Evolutionary conservation across 1,284 basidiomycete genomes (phyloP), one percentile per base, ranked within the genome.

Genomic region (Fomitopsis pinicola): DNA sequence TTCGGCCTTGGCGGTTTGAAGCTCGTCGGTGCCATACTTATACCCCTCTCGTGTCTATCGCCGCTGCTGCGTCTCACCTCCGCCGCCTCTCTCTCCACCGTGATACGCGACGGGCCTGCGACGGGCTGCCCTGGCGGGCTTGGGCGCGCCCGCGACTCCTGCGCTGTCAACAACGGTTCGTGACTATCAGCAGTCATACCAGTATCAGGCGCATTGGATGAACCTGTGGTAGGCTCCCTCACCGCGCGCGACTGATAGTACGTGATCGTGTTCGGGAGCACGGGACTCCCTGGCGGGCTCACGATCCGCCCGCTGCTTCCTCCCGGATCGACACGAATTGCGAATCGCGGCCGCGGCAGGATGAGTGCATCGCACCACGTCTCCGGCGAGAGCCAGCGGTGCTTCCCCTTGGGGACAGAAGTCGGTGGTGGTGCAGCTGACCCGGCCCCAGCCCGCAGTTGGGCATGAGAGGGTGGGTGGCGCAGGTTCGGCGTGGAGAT

Each of bases 321-420:
- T 58, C 38, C 62, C 40, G 61, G 59, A 46, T 67, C 67, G 12
- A 62, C 62, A 28, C 72, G 72, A 61, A 86, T 63, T 67, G 81
- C 83, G 66, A 92, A 82, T 55, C 88, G 79, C 5, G 89, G 90
- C 0, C 88, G 81, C 3, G 89, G 90, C 60, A 91, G 86, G 45
- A 92, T 72, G 3, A 92, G 66, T 1, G 89, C 89, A 66, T 91
- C 88, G 72, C 90, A 92, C 88, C 89, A 90, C 10, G 87, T 86
- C 73, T 91, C 88, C 0, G 88, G 82, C 1, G 85, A 82, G 2
- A 91, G 67, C 87, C 87, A 90, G 7, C 84, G 77, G 42, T 89
- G 86, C 64, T 78, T 83, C 22, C 76, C 74, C 69, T 76, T 82
- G 19, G 66, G 64, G n/a, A 30, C 12, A 19, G 45, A 64, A 15